Base-by-base conservation (phyloP, 2,329 filamentous ascomycete species). In the Xylaria sp. region DNA sequence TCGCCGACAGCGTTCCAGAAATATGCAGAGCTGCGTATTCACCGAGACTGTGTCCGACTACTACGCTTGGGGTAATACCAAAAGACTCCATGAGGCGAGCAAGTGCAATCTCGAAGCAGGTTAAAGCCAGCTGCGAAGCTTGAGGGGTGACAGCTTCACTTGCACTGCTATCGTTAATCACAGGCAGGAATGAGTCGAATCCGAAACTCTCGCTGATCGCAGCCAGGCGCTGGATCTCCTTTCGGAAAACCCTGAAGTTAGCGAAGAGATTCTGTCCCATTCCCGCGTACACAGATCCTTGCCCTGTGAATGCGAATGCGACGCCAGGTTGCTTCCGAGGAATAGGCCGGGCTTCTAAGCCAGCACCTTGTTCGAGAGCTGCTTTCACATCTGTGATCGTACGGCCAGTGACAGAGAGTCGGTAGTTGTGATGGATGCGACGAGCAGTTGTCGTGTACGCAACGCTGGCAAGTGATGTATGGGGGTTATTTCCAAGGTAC, bases 371-470 rank as follows among this genome's bases (percentile, higher is more conserved):
- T n/a, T 46, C 41, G 7, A 46, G 41, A 46, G 41, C 41, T 46
- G 15, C 41, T 46, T 46, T 46, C 4, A 46, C 41, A 46, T 46
- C 41, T 46, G 41, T 18, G 15, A 46, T n/a, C 41, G 15, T 46
- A 15, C 41, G 41, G 41, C 41, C 41, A n/a, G 41, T 46, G 41
- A 85, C 79, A 52, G 80, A 82, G 69, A 86, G 79, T n/a, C 87
- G 83, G 77, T 83, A 84, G 70, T 82, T 79, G 76, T 89, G 84
- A 68, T 90, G 89, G 12, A 87, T 84, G 34, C 87, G 84, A 12
- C 89, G 84, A 7, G 90, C 91, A 1, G 89, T 91, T 0, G 87
- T 89, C 0, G 88, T 90, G 78, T 92, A 92, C 13, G 51, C 25
- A 13, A 54, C 15, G 28, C 28, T 34, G 1, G 51, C 51, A n/a